Conservation (phyloP, 148 eudicot species). For the Vaccinium darrowii region DNA sequence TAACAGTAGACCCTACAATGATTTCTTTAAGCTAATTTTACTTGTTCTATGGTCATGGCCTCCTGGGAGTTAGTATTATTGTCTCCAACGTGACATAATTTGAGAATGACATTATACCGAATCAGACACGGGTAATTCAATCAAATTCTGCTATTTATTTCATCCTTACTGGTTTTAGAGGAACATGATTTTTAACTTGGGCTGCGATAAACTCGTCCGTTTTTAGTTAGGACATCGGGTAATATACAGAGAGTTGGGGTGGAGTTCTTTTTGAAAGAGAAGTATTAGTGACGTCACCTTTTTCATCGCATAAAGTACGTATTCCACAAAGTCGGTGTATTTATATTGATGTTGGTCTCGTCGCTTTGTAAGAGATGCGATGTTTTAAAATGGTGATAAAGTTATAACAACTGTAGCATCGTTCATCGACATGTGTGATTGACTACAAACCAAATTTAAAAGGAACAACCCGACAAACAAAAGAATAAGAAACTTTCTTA, state of each 20-base stretch:
- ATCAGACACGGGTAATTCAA: neutral
- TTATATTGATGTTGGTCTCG: neutral
- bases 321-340: neutral
- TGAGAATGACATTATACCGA: constrained; percentile 9
- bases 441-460: neutral
- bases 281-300: neutral
- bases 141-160: neutral
- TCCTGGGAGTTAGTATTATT: neutral
- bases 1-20: neutral
- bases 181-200: neutral
- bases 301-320: neutral
- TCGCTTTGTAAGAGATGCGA: neutral
- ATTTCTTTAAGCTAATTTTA: neutral
- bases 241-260: neutral
- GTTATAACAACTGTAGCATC: too few relatives aligned
- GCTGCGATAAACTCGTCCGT: neutral
- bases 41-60: neutral
- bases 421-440: neutral
- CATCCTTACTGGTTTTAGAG: neutral
- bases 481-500: neutral
- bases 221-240: neutral
- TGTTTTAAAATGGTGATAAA: too few relatives aligned
- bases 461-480: neutral
- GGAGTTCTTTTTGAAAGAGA: neutral
- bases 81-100: neutral